These are phyloP conservation scores for Aspergillus neoniger DNA, from an alignment of 2,329 filamentous ascomycete species.

Conservation along the genomic window DNA sequence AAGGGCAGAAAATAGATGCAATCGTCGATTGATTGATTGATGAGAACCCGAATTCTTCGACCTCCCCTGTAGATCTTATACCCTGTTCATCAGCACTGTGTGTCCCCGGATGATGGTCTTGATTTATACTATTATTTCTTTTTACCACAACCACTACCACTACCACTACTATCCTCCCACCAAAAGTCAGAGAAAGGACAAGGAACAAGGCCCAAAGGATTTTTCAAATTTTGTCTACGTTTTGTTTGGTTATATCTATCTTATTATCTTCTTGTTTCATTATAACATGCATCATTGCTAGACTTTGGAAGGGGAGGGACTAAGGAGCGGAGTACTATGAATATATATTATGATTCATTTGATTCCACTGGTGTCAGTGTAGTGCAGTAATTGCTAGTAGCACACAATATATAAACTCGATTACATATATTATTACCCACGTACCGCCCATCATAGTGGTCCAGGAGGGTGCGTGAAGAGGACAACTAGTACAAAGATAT, in stretches of 20 bases:
- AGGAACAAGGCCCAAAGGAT: background rate
- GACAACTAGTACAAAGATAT: no score
- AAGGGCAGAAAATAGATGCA: slow-evolving; percentile 37
- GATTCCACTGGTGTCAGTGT: background rate
- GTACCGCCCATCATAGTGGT: no score
- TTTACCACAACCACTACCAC: no score
- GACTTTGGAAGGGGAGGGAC: background rate
- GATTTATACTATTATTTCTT: background rate
- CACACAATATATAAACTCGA: no score
- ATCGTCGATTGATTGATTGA: no score
- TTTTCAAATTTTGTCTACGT: background rate
- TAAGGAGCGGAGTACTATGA: background rate
- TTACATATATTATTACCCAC: no score
- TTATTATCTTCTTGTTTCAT: slow-evolving; percentile 6
- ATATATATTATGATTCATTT: slow-evolving; percentile 1
- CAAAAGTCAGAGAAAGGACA: slow-evolving; percentile 2
- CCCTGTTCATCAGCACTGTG: slow-evolving; percentile 5
- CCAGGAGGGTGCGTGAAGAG: no score
- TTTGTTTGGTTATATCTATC: slow-evolving; percentile 1
- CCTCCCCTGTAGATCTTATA: slow-evolving; percentile 16
- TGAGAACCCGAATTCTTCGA: slow-evolving; percentile 1
- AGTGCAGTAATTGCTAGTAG: background rate
- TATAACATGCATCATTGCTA: background rate
- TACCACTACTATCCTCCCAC: background rate
- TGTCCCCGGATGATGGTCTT: slow-evolving; percentile 5